A percentile compares a stretch with the other conserved stretches of the same genome.
Conservation (phyloP, 2,329 filamentous ascomycete genomes). For the Colletotrichum eleusines region DNA sequence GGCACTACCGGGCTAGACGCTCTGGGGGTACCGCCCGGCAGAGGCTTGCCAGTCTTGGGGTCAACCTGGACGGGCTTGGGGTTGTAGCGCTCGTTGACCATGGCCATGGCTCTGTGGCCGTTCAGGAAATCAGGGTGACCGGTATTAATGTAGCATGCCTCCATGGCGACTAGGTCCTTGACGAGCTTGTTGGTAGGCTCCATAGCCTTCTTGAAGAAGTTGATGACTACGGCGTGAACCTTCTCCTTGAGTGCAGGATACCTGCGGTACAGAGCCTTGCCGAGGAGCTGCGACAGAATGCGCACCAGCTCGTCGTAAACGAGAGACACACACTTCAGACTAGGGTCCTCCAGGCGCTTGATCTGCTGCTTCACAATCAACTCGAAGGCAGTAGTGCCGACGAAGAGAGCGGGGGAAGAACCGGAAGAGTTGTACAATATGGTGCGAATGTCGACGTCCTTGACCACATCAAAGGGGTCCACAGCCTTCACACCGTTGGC, state of each 20-base stretch:
- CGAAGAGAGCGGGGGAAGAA: slow-evolving; percentile 94
- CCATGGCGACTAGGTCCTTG: slow-evolving; percentile 92
- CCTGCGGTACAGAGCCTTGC: slow-evolving; percentile 89
- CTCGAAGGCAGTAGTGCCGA: slow-evolving; percentile 98
- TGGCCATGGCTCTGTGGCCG: slow-evolving; percentile 96
- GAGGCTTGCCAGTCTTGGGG: slow-evolving; percentile 97
- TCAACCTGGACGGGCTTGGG: slow-evolving; percentile 95
- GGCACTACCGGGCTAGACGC: slow-evolving; percentile 79
- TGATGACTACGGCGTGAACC: slow-evolving; percentile 90
- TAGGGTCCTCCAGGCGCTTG: slow-evolving; percentile 94
- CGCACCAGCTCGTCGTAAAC: slow-evolving; percentile 98
- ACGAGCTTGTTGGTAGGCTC: slow-evolving; percentile 98
- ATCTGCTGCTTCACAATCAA: slow-evolving; percentile 99
- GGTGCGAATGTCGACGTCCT: slow-evolving; percentile 96
- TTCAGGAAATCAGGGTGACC: slow-evolving; percentile 98
- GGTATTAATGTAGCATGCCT: slow-evolving; percentile 97
- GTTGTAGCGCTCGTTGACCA: slow-evolving; percentile 93
- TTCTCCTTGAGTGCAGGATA: slow-evolving; percentile 98
- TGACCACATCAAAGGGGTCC: slow-evolving; percentile 96
- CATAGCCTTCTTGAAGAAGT: slow-evolving; percentile 98
- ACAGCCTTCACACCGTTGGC: slow-evolving; percentile 97
- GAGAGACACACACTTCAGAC: slow-evolving; percentile 95
- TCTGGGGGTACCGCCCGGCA: slow-evolving; percentile 77
- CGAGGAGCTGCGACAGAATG: slow-evolving; percentile 89
- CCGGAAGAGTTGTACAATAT: slow-evolving; percentile 99